Evolutionary conservation across 2,329 filamentous ascomycete species (phyloP).

Genomic region (Trichoderma asperellum): DNA sequence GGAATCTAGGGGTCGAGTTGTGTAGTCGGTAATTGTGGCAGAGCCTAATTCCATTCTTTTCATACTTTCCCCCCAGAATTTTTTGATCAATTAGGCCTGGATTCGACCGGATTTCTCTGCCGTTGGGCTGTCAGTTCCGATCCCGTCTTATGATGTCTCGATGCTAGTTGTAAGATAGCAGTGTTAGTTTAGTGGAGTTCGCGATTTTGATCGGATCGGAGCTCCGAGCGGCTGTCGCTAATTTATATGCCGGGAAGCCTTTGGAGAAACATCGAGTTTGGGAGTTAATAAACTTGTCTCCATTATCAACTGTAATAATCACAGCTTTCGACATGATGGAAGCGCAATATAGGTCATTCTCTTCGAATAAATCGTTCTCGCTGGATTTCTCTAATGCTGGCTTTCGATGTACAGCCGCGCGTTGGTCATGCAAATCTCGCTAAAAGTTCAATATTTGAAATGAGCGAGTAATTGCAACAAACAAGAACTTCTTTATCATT

Average conservation of each 20-base stretch:
- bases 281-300: background rate
- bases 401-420: conserved; percentile 28
- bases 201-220: background rate
- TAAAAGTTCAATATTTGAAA: background rate
- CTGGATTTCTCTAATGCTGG: conserved; percentile 31
- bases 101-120: background rate
- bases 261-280: background rate
- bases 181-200: background rate
- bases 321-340: conserved; percentile 62
- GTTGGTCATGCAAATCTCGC: conserved; percentile 16
- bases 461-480: conserved; percentile 77
- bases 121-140: background rate
- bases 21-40: background rate
- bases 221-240: conserved; percentile 65
- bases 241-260: conserved; percentile 50
- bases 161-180: background rate
- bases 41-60: background rate
- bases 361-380: conserved; percentile 30
- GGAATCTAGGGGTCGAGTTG: background rate
- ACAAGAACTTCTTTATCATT: conserved; percentile 72
- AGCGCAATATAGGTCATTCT: conserved; percentile 65
- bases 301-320: too few species aligned
- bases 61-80: background rate
- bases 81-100: background rate
- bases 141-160: background rate